Evolutionary conservation across 2,329 filamentous ascomycete genomes (phyloP).

Genomic region (Monosporascus sp.): DNA sequence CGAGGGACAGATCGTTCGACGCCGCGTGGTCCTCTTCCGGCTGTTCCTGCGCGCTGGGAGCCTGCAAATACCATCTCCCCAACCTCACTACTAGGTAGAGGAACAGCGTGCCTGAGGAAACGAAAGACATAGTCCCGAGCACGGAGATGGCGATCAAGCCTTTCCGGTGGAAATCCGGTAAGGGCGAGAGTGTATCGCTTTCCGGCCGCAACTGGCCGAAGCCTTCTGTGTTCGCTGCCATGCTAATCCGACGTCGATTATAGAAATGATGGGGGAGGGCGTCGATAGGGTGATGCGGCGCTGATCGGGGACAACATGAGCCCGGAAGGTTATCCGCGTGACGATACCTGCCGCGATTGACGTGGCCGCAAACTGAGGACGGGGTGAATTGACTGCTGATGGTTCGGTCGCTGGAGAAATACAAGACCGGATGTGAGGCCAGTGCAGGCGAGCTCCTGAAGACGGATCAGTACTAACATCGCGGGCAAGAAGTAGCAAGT

Average conservation of each 20-base stretch:
- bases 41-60: slow-evolving; percentile 5
- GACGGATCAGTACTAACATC: no score
- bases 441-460: not conserved
- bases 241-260: not conserved
- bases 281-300: not conserved
- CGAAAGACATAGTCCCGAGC: slow-evolving; percentile 32
- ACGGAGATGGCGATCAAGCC: slow-evolving; percentile 32
- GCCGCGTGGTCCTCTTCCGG: slow-evolving; percentile 9
- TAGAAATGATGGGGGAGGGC: not conserved
- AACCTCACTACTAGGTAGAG: slow-evolving; percentile 30
- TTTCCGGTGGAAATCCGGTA: slow-evolving; percentile 27
- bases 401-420: no score
- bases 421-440: no score
- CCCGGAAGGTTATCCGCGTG: not conserved
- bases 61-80: slow-evolving; percentile 26
- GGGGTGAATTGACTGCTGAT: no score
- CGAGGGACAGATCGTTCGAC: slow-evolving; percentile 11
- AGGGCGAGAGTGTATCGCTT: slow-evolving; percentile 24
- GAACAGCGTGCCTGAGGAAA: slow-evolving; percentile 27
- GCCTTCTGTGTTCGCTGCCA: not conserved
- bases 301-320: not conserved
- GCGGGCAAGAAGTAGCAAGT: no score
- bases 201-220: slow-evolving; percentile 1
- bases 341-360: no score
- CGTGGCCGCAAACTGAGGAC: no score